phyloP scores from a whole-genome alignment of 495 filamentous ascomycete species.

The Daldinia caldariorum region DNA sequence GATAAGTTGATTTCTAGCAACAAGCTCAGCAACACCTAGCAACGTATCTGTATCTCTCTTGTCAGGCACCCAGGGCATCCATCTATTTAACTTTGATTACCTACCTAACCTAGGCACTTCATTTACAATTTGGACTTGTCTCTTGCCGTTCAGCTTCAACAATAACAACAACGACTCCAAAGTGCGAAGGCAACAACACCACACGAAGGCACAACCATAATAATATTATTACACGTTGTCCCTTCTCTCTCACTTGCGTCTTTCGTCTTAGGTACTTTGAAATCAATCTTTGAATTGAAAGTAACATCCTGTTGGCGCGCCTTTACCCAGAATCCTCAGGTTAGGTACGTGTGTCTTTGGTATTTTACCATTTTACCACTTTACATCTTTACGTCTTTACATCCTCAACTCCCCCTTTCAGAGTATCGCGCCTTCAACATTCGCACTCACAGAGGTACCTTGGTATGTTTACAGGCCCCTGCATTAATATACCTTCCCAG shows the following conservation, averaged over 20 bases:
- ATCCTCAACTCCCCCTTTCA: not conserved
- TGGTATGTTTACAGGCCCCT: not conserved
- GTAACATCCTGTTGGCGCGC: not conserved
- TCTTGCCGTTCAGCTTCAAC: not conserved
- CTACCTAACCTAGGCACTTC: too few relatives aligned
- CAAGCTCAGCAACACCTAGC: not conserved
- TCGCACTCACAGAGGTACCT: not conserved
- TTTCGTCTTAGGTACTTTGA: not conserved
- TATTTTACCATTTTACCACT: not conserved
- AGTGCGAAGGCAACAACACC: not conserved
- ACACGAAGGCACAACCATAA: slow-evolving; percentile 1
- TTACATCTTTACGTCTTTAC: too few relatives aligned
- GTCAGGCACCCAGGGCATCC: not conserved
- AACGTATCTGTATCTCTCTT: not conserved
- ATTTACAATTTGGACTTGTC: not conserved
- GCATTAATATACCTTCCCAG: not conserved
- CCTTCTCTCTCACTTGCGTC: not conserved
- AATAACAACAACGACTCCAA: not conserved
- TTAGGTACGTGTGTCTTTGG: not conserved
- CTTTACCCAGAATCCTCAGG: not conserved
- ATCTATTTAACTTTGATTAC: not conserved
- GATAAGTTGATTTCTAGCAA: not conserved
- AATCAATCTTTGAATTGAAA: not conserved
- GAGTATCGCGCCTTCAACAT: not conserved
- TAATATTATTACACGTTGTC: not conserved